phyloP scores from a whole-genome alignment of 345 rosid genomes.

The Gossypium raimondii region DNA sequence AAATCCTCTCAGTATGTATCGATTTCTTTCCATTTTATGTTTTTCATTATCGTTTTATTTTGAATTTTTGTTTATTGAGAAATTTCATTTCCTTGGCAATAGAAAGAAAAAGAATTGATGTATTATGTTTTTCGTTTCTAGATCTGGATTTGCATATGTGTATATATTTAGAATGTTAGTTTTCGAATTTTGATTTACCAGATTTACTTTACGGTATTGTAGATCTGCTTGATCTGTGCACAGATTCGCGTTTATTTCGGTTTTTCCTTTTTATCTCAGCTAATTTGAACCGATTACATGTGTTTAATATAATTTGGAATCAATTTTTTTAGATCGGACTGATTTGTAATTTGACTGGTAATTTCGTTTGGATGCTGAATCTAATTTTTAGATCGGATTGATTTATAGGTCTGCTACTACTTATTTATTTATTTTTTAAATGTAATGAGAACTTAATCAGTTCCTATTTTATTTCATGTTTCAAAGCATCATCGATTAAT shows the following conservation, averaged over 20 bases:
- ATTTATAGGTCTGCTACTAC: not conserved
- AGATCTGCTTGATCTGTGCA: slow-evolving; percentile 2
- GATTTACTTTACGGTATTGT: not conserved
- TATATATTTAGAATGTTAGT: not conserved
- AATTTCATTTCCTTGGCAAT: not conserved
- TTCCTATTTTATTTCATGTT: not conserved
- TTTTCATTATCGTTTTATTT: not conserved
- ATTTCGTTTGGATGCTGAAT: not conserved
- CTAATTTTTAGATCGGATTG: not conserved
- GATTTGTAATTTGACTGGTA: not conserved
- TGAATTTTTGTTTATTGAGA: not conserved
- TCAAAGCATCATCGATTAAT: not conserved
- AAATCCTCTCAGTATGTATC: not conserved
- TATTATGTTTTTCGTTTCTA: not conserved
- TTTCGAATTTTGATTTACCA: not conserved
- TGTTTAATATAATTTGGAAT: not conserved
- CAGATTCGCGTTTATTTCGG: not conserved
- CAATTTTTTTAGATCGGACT: not conserved
- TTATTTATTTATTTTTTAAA: too few species aligned
- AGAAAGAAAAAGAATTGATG: not conserved
- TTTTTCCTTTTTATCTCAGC: not conserved
- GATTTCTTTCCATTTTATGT: not conserved
- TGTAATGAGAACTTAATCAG: not conserved
- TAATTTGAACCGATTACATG: not conserved
- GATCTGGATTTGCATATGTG: slow-evolving; percentile 9